Base-by-base conservation (phyloP, 768 basidiomycete species). In the Pleurotus platypus region DNA sequence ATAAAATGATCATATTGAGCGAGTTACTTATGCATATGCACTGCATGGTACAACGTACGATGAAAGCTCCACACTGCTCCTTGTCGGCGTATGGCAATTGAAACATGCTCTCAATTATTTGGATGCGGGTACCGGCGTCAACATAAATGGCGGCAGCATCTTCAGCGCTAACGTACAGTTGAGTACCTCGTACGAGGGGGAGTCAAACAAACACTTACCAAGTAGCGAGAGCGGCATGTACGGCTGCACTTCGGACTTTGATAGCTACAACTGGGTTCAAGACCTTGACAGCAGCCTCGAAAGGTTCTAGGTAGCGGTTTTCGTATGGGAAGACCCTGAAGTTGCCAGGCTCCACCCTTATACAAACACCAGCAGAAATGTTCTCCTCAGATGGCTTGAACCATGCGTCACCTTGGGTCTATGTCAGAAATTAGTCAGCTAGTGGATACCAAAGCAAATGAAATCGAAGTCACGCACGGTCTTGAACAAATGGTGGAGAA, bases 41-140 rank as follows among this genome's bases (percentile, higher is more conserved):
- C 30, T 30, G 30, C 11, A 9, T 30, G 11, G 11, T 51, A 56
- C 48, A 46, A 77, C 81, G 65, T 68, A 88, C 90, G 54, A 93
- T 79, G 67, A 95, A 95, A 11, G 93, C 93, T 16, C 86, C 93
- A 49, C 89, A 92, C 64, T 94, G 92, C 66, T 94, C 92, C 74
- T 94, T 94, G 67, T 94, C 90, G 5, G 92, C 92, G 40, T 81
- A 79, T 5, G 87, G 82, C 42, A 95, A 74, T 57, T 82, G 78
- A 53, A 67, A 64, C 62, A 94, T 83, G 13, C 82, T 82, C 58
- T 90, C 87, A 22, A 95, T 69, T 56, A 95, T 85, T 70, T 95
- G 93, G 53, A 95, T 94, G 5, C 91, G 87, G 1, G 92, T 94
- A 66, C 93, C 84, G 56, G 70, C 67, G 70, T 92, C 89, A 59